A percentile compares a stretch with the other conserved stretches of the same genome.
These are phyloP conservation scores for Lyophyllum decastes DNA, from an alignment of 768 basidiomycete genomes.

Conservation along the genomic window DNA sequence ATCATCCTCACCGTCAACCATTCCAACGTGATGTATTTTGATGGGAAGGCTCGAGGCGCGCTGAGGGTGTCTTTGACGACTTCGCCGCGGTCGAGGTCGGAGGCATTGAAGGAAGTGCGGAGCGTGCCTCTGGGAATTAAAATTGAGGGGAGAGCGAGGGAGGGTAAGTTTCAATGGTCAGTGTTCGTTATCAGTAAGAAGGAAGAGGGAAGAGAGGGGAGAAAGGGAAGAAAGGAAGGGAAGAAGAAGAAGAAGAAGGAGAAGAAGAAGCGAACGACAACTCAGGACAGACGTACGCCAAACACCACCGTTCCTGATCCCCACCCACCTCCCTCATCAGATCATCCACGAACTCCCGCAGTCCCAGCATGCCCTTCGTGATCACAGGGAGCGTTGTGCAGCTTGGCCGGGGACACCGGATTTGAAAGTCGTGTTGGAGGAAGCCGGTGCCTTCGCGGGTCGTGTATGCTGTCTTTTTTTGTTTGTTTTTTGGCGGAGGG, in stretches of 20 bases:
- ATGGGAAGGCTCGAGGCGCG: background rate
- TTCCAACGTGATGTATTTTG: background rate
- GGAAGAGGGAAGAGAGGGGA: too few species aligned
- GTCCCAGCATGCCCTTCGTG: background rate
- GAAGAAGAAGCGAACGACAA: too few species aligned
- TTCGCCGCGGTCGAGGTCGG: slow-evolving; percentile 1
- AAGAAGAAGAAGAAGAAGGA: too few species aligned
- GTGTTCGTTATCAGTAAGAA: too few species aligned
- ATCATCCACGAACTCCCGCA: slow-evolving; percentile 15
- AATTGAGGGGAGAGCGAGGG: background rate
- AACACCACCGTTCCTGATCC: background rate
- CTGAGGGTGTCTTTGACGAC: slow-evolving; percentile 1
- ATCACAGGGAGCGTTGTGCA: background rate
- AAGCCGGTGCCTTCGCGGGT: slow-evolving; percentile 17
- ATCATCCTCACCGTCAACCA: too few species aligned
- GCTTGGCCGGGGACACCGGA: slow-evolving; percentile 9
- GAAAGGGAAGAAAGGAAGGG: too few species aligned
- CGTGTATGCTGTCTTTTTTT: slow-evolving; percentile 11
- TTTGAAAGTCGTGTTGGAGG: slow-evolving; percentile 12
- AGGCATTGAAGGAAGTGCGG: background rate
- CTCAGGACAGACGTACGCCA: slow-evolving; percentile 10
- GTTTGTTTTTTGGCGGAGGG: too few species aligned
- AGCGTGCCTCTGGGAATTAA: slow-evolving; percentile 1
- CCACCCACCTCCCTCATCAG: slow-evolving; percentile 1
- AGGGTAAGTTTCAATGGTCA: background rate